These are phyloP conservation scores for Hypoxylon sp. DNA, from an alignment of 2,329 filamentous ascomycete genomes.

Conservation along the genomic window DNA sequence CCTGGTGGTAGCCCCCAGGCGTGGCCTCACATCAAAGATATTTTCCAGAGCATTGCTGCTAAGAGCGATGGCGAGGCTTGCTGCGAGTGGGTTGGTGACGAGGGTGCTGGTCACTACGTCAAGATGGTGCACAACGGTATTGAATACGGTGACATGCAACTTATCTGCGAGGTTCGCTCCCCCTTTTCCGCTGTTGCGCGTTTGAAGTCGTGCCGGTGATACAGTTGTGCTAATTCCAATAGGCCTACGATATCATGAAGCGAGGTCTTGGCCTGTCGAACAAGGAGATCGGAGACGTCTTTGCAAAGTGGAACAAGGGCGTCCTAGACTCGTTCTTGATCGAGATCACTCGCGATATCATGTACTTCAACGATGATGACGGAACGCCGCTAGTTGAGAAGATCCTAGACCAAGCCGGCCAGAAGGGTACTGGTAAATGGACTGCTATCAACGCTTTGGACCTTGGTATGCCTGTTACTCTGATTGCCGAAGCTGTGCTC, in stretches of 20 bases:
- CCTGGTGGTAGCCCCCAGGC: constrained; percentile 98
- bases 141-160: constrained; percentile 99
- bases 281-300: constrained; percentile 97
- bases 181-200: not conserved
- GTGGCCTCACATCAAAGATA: constrained; percentile 98
- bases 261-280: constrained; percentile 88
- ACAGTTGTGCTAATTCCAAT: constrained; percentile 28
- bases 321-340: constrained; percentile 99
- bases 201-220: constrained; percentile 14
- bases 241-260: constrained; percentile 99
- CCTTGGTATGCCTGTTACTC: constrained; percentile 97
- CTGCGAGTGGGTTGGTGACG: constrained; percentile 99
- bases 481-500: constrained; percentile 98
- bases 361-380: constrained; percentile 98
- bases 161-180: constrained; percentile 91
- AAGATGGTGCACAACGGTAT: constrained; percentile 99
- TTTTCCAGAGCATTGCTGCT: constrained; percentile 97
- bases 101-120: constrained; percentile 99
- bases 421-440: constrained; percentile 99
- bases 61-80: constrained; percentile 98
- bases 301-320: constrained; percentile 98
- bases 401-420: constrained; percentile 97
- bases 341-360: constrained; percentile 98
- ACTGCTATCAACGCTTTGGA: constrained; percentile 99
- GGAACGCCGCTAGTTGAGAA: constrained; percentile 94